Conservation (phyloP, 129 eudicot genomes). For the Helianthus annuus region HanXRQr2.0-SUNRISE NC_035445.2:162026573-162027072, state of each 20-base stretch:
- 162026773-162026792: not conserved
- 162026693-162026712: not conserved
- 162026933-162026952: not conserved
- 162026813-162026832: too few species aligned
- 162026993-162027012: conserved; percentile 21
- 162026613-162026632: not conserved
- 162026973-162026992: not conserved
- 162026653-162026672: not conserved
- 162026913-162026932: not conserved
- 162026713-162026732: not conserved
- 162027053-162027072: not conserved
- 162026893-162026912: not conserved
- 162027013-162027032: conserved; percentile 6
- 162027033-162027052: not conserved
- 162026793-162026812: too few species aligned
- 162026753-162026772: not conserved
- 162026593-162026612: not conserved
- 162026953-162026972: not conserved
- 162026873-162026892: not conserved
- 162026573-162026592: not conserved
- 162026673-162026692: not conserved
- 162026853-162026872: too few species aligned
- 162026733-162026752: not conserved
- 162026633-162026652: not conserved
- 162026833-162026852: too few species aligned